Evolutionary conservation across 371 early-diverging fungal species (phyloP), one percentile per base, ranked within the genome.

Genomic region (Mycotypha africana): DNA sequence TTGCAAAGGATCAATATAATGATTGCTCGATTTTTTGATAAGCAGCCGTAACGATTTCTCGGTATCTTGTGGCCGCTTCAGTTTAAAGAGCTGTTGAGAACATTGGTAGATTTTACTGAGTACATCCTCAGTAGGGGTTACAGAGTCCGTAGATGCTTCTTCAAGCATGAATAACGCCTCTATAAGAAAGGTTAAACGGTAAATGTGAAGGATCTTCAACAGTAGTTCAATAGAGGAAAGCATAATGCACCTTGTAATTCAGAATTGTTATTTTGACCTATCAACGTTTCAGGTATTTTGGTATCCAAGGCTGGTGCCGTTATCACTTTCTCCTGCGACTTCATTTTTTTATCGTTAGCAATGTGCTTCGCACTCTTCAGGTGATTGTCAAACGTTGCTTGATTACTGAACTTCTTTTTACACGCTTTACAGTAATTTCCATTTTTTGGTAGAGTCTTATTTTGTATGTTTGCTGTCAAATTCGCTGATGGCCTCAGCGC

Each of bases 331-430:
- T 28, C 30, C 12, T 8, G 30, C n/a, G 28, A 11, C 31, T 49
- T 34, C 14, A 31, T 23, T 38, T 58, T 60, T 36, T 57, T 61
- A 55, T 70, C 49, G 36, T 62, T 68, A 4, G 68, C 62, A 35
- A 68, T 50, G 43, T 72, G 73, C 22, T 72, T 72, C 17, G 69
- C 63, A 39, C 73, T 72, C 21, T 68, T 72, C 24, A 72, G 24
- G 30, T 72, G 73, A 12, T 60, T 56, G 19, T 56, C 46, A 48
- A 45, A 66, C 0, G 69, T 72, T 14, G 62, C 51, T 14, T 52
- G 56, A 30, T 68, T 68, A 25, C 43, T 66, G 34, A 72, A 72
- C 33, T 68, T 72, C 25, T 68, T 72, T 32, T 66, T 72, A 35
- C 73, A 72, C 2, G 62, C 49, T 17, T 50, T 43, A 42, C 73